Evolutionary conservation across 2,329 filamentous ascomycete species (phyloP), one percentile per base, ranked within the genome.

Genomic region (Trichoderma lentiforme): DNA sequence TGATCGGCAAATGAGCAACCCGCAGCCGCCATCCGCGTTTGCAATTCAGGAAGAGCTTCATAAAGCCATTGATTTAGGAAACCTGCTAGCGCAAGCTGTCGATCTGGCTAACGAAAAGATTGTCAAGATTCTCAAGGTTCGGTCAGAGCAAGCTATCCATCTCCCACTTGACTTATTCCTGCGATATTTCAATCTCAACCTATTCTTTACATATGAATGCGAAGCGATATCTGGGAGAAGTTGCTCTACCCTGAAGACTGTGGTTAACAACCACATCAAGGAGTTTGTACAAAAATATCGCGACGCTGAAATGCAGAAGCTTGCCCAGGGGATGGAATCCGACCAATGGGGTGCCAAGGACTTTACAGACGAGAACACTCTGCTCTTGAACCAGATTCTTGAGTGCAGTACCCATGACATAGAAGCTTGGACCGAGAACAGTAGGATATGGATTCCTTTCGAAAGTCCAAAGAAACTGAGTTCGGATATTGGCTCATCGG

Each of bases 121-220:
- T 60, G 86, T 91, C 56, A 93, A 93, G 77, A 86, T 96, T 1
- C 84, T 96, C 30, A 92, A 91, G 70, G 93, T 96, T 1, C 88
- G 93, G 34, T 88, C 91, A 3, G 92, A 94, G 74, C 91, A 94
- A 78, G 92, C 90, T 60, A 87, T 89, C 2, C 87, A 88, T 32
- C 83, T 95, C 11, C 88, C 91, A 1, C 85, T 93, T 2, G 84
- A 89, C 61, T 86, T 89, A 75, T 97, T 97, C 80, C 82, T 96
- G 57, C 89, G 93, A 47, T 96, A 96, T 80, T 95, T 95, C 76
- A 93, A 89, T 1, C 86, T 97, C 39, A 96, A 95, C 77, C 85
- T 94, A 8, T 88, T 94, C 71, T 96, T 97, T 80, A 92, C 92
- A 61, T 94, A 94, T 73, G 93, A 97, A 79, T 96, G 93, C 77